These are phyloP conservation scores for Pyrenophora seminiperda DNA, from an alignment of 2,329 filamentous ascomycete species.

Conservation along the genomic window DNA sequence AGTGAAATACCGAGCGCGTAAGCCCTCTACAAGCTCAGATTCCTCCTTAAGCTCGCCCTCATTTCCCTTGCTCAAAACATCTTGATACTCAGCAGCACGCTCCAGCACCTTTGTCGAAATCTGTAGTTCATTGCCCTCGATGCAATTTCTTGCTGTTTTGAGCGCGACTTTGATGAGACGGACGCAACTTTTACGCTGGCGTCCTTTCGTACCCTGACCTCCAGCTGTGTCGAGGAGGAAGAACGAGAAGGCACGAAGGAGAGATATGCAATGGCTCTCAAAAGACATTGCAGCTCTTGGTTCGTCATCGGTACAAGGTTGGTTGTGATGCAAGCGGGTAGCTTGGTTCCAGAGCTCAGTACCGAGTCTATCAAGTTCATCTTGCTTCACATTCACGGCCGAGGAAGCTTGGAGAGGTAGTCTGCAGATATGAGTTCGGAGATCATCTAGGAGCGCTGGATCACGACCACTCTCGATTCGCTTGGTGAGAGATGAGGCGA, in stretches of 20 bases:
- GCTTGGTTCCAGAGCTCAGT: constrained; percentile 70
- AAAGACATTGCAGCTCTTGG: constrained; percentile 40
- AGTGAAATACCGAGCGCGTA: constrained; percentile 68
- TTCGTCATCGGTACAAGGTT: constrained; percentile 19
- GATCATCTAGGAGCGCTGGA: constrained; percentile 34
- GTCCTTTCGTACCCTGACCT: constrained; percentile 23
- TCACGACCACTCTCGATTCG: constrained; percentile 30
- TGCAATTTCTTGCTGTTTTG: constrained; percentile 66
- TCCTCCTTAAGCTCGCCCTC: constrained; percentile 31
- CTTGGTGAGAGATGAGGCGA: constrained; percentile 36
- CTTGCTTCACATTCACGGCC: constrained; percentile 43
- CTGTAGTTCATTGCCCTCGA: constrained; percentile 63
- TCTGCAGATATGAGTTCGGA: constrained; percentile 52
- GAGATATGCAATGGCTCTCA: constrained; percentile 25
- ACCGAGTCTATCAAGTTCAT: constrained; percentile 62
- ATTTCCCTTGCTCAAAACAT: constrained; percentile 25
- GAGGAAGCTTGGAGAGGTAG: constrained; percentile 39
- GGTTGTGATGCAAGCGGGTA: constrained; percentile 55
- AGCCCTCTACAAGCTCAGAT: constrained; percentile 40
- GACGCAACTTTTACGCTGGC: constrained; percentile 44
- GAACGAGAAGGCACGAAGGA: constrained; percentile 66
- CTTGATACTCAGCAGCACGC: constrained; percentile 62
- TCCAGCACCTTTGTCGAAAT: constrained; percentile 67
- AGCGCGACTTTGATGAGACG: constrained; percentile 71
- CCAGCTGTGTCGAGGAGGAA: constrained; percentile 63